Base-by-base conservation (phyloP, 2,329 filamentous ascomycete genomes). In the Celoporthe dispersa region DNA sequence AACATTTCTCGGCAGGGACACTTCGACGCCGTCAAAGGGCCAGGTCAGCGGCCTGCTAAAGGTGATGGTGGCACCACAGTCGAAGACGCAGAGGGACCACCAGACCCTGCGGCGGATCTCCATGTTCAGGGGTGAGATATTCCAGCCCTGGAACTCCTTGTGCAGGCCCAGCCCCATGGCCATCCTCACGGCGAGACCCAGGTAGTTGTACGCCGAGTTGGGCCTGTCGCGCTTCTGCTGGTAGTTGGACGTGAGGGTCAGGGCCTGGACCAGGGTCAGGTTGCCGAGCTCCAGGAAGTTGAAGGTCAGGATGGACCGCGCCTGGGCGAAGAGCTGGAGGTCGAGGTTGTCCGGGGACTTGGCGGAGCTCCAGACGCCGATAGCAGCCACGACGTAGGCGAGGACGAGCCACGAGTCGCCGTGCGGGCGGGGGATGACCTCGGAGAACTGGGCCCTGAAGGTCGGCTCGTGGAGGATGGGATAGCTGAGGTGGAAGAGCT, bases 321-420 rank as follows among this genome's bases (percentile, higher is more conserved):
- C 81, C 71, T 88, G 86, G 2, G 85, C 84, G 44, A 87, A 81
- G 0, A 88, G 76, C 8, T 84, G 83, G 22, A 87, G 75, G 73
- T 88, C 86, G 9, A 87, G 77, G 3, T 82, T 72, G 39, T 72
- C 69, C 3, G 63, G 64, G 1, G 66, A 66, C 48, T 69, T 72
- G 12, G 71, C 71, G 16, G 69, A 70, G 61, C 69, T 71, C 69
- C 69, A 72, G 11, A 72, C 71, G 3, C 71, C 71, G 28, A 72
- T 71, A 22, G 71, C 71, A 12, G 71, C 71, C 22, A 72, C 69
- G 28, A 72, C 71, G 51, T 72, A 72, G 48, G 71, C 71, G 51
- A 72, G 71, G 1, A 72, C 71, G 19, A 72, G 69, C 71, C 71
- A 72, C 22, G 71, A 71, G 67, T 72, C 71, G 3, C 69, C 71